Base-by-base conservation (phyloP, 805 yeast genomes). In the Phaffomyces thermotolerans region DNA sequence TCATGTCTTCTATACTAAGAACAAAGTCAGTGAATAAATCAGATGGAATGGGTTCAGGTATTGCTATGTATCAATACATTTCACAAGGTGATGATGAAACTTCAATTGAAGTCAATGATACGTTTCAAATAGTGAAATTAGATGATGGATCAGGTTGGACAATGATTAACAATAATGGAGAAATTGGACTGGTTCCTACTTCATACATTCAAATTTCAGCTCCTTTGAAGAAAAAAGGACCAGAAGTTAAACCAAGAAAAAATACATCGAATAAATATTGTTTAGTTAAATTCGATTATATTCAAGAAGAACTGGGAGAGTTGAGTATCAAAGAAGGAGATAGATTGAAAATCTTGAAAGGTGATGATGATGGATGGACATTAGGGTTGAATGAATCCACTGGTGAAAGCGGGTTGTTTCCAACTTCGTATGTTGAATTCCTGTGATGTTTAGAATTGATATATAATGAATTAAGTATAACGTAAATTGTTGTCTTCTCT, bases 131-230 rank as follows among this genome's bases (percentile, higher is more conserved):
- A 4, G 43, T 81, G 0, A 79, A 76, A 40, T 66, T 67, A 2
- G 98, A 93, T 59, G 90, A 86, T 49, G 97, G 96, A 2, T 53
- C 59, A 0, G 99, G 99, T 0, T 91, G 99, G 99, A 84, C 95
- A 2, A 64, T 67, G 52, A 78, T 89, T 9, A 68, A 70, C n/a
- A 50, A 66, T 3, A 10, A 23, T 3, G 73, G 74, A 6, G 78
- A 77, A 0, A 60, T 62, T 9, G 99, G 99, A 0, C 69, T 90
- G 34, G 96, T 90, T 4, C 99, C 99, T 2, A 79, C 95, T 0
- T 65, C 84, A 0, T 91, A 91, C 58, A 62, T 90, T 7, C 79
- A 80, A 48, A 60, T 80, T 2, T 58, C 22, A 55, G 55, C 33
- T 29, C 51, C 20, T 10, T 20, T 14, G 6, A 46, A 43, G 44